These are phyloP conservation scores for Acacia pycnantha DNA, from an alignment of 331 rosid genomes.

Conservation along the genomic window DNA sequence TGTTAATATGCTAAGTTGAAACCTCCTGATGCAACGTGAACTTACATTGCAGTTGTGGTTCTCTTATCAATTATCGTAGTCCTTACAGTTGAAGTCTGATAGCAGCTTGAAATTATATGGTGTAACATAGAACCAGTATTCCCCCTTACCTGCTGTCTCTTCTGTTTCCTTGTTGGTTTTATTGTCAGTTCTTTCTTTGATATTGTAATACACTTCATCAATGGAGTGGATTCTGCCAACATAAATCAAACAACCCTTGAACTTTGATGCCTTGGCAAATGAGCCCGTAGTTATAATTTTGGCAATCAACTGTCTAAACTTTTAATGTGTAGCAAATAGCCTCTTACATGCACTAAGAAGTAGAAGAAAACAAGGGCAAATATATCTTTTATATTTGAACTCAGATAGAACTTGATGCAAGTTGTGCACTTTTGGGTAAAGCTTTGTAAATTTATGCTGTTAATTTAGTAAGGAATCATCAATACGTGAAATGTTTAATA, in stretches of 20 bases:
- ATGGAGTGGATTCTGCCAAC: background rate
- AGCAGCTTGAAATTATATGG: background rate
- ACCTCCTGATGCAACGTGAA: background rate
- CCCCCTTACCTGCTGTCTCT: background rate
- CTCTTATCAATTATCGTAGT: too few species aligned
- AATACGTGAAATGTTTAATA: background rate
- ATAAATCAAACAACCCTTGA: background rate
- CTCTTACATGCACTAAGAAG: background rate
- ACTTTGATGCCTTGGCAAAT: background rate
- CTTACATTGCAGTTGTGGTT: background rate
- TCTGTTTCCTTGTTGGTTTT: slow-evolving; percentile 17
- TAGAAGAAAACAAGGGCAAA: background rate
- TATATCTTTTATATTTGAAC: background rate
- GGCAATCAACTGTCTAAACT: background rate
- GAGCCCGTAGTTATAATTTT: too few species aligned
- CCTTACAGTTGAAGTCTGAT: background rate
- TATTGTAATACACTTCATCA: background rate
- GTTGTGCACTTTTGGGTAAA: background rate
- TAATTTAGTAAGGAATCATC: background rate
- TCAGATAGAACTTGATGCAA: background rate
- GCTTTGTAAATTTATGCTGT: background rate
- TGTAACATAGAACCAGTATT: background rate
- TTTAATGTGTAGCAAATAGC: background rate
- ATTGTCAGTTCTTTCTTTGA: slow-evolving; percentile 1
- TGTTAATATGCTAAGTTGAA: background rate